These are phyloP conservation scores for Botrytis tulipae DNA, from an alignment of 2,329 filamentous ascomycete species.

Conservation along the genomic window DNA sequence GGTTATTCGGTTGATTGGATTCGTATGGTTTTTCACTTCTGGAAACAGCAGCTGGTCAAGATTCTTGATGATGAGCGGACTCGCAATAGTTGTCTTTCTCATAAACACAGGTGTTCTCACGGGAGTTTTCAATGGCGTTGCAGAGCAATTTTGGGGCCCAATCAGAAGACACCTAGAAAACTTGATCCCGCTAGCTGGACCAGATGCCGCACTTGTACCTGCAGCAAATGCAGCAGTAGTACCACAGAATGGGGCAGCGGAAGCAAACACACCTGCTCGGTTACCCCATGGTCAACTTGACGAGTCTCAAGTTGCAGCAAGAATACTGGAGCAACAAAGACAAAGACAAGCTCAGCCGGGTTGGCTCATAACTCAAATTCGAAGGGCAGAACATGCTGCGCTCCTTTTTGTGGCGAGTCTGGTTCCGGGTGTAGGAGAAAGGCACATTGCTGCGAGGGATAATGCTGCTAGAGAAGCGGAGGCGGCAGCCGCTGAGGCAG, in stretches of 20 bases:
- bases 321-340: constrained; percentile 49
- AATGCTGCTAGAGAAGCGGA: constrained; percentile 36
- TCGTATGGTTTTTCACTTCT: constrained; percentile 65
- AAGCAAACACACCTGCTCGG: constrained; percentile 19
- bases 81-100: constrained; percentile 57
- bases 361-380: constrained; percentile 51
- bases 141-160: constrained; percentile 55
- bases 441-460: constrained; percentile 51
- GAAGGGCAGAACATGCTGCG: constrained; percentile 57
- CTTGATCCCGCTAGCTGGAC: constrained; percentile 53
- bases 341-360: constrained; percentile 45
- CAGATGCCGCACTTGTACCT: constrained; percentile 38
- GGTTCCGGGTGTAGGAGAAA: constrained; percentile 63
- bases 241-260: constrained; percentile 29
- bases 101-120: constrained; percentile 59
- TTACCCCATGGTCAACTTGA: constrained; percentile 39
- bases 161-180: constrained; percentile 59
- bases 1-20: constrained; percentile 54
- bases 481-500: constrained; percentile 28
- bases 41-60: constrained; percentile 58
- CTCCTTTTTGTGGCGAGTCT: constrained; percentile 65
- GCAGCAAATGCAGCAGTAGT: constrained; percentile 38
- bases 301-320: constrained; percentile 53
- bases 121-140: constrained; percentile 55
- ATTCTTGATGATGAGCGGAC: constrained; percentile 53